phyloP scores from a whole-genome alignment of 495 filamentous ascomycete species.

The Margaritispora aquatica region DNA sequence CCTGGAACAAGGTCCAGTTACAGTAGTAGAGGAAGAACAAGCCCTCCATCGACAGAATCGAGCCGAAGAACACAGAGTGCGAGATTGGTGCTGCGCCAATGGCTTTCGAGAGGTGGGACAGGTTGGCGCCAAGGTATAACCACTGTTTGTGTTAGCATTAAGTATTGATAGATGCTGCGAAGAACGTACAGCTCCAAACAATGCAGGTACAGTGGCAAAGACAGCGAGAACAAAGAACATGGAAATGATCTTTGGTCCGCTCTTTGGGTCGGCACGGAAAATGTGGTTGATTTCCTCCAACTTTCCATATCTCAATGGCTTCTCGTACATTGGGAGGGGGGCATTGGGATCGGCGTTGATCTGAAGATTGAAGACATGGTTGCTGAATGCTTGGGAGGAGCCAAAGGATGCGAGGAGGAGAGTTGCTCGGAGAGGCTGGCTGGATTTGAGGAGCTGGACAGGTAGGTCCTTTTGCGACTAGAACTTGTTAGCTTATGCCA shows the following conservation, averaged over 20 bases:
- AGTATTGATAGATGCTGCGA: too few species aligned
- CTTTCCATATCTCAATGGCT: slow-evolving; percentile 73
- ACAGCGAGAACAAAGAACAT: slow-evolving; percentile 70
- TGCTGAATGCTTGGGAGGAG: slow-evolving; percentile 55
- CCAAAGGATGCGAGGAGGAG: slow-evolving; percentile 87
- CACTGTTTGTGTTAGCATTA: too few species aligned
- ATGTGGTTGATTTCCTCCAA: slow-evolving; percentile 83
- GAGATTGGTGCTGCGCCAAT: slow-evolving; percentile 54
- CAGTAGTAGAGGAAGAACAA: slow-evolving; percentile 95
- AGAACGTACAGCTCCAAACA: slow-evolving; percentile 63
- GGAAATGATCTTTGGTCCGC: slow-evolving; percentile 76
- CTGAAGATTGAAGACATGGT: slow-evolving; percentile 57
- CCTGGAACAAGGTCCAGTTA: slow-evolving; percentile 89
- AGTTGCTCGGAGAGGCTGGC: slow-evolving; percentile 63
- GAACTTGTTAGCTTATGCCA: slow-evolving; percentile 23
- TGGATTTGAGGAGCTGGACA: slow-evolving; percentile 63
- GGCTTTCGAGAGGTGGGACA: slow-evolving; percentile 74
- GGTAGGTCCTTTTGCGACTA: slow-evolving; percentile 90
- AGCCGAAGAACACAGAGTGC: slow-evolving; percentile 42
- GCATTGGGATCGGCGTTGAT: slow-evolving; percentile 48
- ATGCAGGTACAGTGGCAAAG: slow-evolving; percentile 59
- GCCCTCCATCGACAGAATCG: slow-evolving; percentile 77
- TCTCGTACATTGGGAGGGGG: slow-evolving; percentile 53
- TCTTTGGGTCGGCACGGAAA: slow-evolving; percentile 74
- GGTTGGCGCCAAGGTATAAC: slow-evolving; percentile 76